A percentile compares a stretch with the other conserved stretches of the same genome.
Conservation (phyloP, 192 early-diverging fungal genomes). For the Entophlyctis luteolus region DNA sequence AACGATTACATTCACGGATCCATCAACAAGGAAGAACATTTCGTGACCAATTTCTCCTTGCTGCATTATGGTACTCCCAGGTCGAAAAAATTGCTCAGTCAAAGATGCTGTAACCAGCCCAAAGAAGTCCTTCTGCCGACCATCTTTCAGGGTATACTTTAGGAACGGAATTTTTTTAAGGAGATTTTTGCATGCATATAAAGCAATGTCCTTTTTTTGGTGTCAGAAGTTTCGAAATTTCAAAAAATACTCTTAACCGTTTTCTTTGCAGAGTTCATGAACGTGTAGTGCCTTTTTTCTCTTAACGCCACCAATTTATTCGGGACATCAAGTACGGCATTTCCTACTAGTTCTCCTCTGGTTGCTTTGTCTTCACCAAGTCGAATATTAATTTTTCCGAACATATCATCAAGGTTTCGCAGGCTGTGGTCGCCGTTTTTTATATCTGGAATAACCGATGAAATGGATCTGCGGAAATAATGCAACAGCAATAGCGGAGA, state of each 20-base stretch:
- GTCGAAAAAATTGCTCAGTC: neutral
- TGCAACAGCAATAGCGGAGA: neutral
- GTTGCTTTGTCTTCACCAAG: slow-evolving; percentile 18
- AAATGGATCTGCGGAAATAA: neutral
- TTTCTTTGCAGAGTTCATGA: too few relatives aligned
- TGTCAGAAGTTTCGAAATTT: neutral
- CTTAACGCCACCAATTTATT: neutral
- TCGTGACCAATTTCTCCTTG: neutral
- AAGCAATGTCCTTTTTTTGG: neutral
- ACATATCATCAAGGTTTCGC: neutral
- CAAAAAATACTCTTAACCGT: too few relatives aligned
- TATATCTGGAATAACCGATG: slow-evolving; percentile 3
- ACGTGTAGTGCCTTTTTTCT: neutral
- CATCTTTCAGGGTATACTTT: neutral
- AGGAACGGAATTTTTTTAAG: slow-evolving; percentile 13
- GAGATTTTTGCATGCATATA: neutral
- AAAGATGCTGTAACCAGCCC: neutral
- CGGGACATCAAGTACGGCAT: neutral
- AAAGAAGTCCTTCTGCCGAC: neutral
- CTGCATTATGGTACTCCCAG: neutral
- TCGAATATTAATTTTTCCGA: neutral
- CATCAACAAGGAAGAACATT: slow-evolving; percentile 8
- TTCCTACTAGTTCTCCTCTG: neutral
- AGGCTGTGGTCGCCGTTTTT: neutral
- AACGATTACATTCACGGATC: neutral